Base-by-base conservation (phyloP, 2,329 filamentous ascomycete genomes). In the Penicillium crustosum region DNA sequence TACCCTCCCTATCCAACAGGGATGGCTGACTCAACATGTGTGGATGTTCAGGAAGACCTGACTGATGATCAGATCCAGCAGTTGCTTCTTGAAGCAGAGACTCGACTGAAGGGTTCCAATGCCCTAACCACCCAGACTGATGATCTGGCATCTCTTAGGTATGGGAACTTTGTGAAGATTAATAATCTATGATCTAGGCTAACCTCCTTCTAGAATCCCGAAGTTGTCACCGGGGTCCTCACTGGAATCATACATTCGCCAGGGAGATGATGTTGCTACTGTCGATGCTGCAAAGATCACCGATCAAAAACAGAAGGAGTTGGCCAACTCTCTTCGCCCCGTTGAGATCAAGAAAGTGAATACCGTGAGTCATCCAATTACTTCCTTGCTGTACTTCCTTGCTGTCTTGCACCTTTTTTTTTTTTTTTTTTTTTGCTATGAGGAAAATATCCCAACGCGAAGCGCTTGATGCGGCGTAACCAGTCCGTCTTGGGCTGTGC, bases 401-500 rank as follows among this genome's bases (percentile, higher is more conserved):
- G 25, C 23, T 12, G 2, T 45, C 19, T 49, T 50, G 19, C 36
- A 23, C 36, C 6, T 7, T 12, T 35, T 13, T 41, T 60, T 36
- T 60, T 19, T 39, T 13, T 33, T 13, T 33, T 49, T 49, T 58
- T 54, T 33, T 69, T 76, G 77, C 77, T 74, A 85, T 91, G 90
- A 93, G 86, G 89, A 93, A 89, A 89, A 82, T 81, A 82, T 81
- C 84, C 86, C 84, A 87, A 84, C 76, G 77, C 75, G 74, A 61
- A 72, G 74, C 74, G 66, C 84, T 89, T 89, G 89, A 92, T 83
- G 89, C 86, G 84, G 86, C 86, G 80, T 79, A 73, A 73, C 77
- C 82, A 83, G 82, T 83, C 84, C 90, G 89, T 93, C 82, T 89
- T 94, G 90, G 89, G 83, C 79, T 83, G 83, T 81, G 81, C 84